A percentile compares a stretch with the other conserved stretches of the same genome.
phyloP scores from a whole-genome alignment of 1,284 basidiomycete species.

The Salmacisia buchloeana region DNA sequence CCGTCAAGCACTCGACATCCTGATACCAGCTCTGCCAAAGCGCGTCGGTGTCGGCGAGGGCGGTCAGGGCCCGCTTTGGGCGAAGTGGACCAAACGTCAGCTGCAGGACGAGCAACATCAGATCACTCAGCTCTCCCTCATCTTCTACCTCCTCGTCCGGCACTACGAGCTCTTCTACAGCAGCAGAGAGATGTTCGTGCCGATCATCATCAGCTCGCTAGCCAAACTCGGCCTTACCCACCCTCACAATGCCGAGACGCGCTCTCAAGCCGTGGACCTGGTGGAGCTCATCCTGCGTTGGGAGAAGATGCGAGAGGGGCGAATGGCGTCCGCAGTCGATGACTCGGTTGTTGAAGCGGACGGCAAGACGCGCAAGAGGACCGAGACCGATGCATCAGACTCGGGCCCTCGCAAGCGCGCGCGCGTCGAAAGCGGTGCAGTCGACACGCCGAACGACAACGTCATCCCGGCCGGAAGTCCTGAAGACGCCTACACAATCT shows the following conservation, averaged over 20 bases:
- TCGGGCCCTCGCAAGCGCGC: background rate
- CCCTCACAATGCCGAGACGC: slow-evolving; percentile 67
- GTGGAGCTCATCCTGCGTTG: slow-evolving; percentile 52
- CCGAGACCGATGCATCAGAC: background rate
- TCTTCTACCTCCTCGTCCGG: slow-evolving; percentile 87
- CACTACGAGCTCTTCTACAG: slow-evolving; percentile 90
- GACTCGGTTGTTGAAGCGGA: slow-evolving; percentile 4
- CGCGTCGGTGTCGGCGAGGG: slow-evolving; percentile 51
- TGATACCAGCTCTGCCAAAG: slow-evolving; percentile 75
- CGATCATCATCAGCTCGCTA: slow-evolving; percentile 86
- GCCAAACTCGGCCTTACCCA: slow-evolving; percentile 44
- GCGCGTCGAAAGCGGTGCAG: background rate
- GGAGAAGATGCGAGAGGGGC: slow-evolving; percentile 51
- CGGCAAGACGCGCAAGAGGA: background rate
- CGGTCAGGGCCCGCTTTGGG: slow-evolving; percentile 68
- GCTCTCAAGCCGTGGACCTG: slow-evolving; percentile 56
- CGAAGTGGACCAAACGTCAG: slow-evolving; percentile 76
- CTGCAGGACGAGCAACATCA: slow-evolving; percentile 79
- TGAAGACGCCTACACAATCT: slow-evolving; percentile 39
- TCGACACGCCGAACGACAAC: background rate
- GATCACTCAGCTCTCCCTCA: slow-evolving; percentile 74
- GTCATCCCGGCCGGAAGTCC: slow-evolving; percentile 7
- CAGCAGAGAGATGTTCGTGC: slow-evolving; percentile 87
- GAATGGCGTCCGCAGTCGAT: background rate
- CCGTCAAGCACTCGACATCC: slow-evolving; percentile 79